Evolutionary conservation across 352 stramenopile genomes (phyloP), one percentile per base, ranked within the genome.

Genomic region (Pythium periplocum): DNA sequence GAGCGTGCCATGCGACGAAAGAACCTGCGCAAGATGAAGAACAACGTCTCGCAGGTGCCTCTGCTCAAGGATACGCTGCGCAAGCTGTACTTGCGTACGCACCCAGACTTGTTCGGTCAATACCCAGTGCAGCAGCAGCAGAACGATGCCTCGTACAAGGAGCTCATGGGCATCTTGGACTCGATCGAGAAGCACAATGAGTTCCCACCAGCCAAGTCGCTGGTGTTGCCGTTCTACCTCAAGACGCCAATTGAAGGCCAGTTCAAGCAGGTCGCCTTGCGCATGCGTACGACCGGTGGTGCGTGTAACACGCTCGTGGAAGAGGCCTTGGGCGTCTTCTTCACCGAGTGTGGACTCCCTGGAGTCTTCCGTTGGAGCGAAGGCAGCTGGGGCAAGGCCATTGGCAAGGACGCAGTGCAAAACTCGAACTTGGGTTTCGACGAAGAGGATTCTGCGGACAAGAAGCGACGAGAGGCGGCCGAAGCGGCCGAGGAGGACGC

Each of bases 11-110:
- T 77, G 60, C 76, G 79, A 5, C 79, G 79, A 49, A 90, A 90
- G 61, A 83, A 87, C 62, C 65, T 87, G 63, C 79, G 79, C 63
- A 87, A 87, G 56, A 82, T 84, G 64, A 90, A 90, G 64, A 86
- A 62, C 62, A 71, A 80, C 51, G 66, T 64, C 9, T 64, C 59
- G 45, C 69, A 81, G 49, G 69, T 87, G 51, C 79, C 79, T 43
- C 65, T 70, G 64, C 70, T 90, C 48, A 90, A 90, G 66, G 73
- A 85, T 47, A 87, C 76, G 45, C 64, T 90, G 62, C 79, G 79
- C 46, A 90, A 90, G 64, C 65, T 90, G n/a, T 90, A 90, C 55
- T 38, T 90, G 57, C 79, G 79, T 60, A 90, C 79, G 51, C 79
- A 90, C 55, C 79, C 79, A 36, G 79, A 90, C 49, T 59, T 90